Percentiles rank a stretch among this genome's conserved stretches.
phyloP scores from a whole-genome alignment of 768 basidiomycete genomes.

The Amanita rubescens region DNA sequence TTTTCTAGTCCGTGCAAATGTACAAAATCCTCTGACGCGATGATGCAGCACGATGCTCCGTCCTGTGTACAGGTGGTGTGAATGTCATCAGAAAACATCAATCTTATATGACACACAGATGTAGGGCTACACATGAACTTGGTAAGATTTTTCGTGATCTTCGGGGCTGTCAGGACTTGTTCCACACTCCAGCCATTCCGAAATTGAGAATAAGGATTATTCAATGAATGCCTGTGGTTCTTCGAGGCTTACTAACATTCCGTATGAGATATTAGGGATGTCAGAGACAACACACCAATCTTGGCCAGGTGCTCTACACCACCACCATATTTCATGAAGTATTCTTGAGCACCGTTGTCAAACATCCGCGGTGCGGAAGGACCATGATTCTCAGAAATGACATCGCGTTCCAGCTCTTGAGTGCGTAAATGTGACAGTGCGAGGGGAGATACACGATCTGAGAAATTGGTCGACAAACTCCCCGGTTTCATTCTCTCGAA shows the following conservation, averaged over 20 bases:
- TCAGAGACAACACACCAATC: constrained; percentile 46
- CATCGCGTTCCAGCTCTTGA: constrained; percentile 39
- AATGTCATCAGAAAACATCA: background rate
- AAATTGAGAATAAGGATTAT: constrained; percentile 86
- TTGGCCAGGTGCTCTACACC: constrained; percentile 60
- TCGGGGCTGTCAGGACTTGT: constrained; percentile 56
- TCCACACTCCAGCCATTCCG: constrained; percentile 69
- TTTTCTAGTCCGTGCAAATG: constrained; percentile 67
- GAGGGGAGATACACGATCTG: constrained; percentile 45
- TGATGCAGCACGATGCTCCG: constrained; percentile 67
- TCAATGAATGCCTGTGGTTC: constrained; percentile 75
- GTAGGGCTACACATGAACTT: constrained; percentile 88
- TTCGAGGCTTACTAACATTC: constrained; percentile 50
- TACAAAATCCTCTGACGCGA: constrained; percentile 77
- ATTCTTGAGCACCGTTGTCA: constrained; percentile 68
- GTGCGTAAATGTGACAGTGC: constrained; percentile 35
- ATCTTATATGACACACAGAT: constrained; percentile 35
- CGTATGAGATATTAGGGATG: background rate
- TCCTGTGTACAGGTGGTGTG: constrained; percentile 34
- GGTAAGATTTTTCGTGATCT: constrained; percentile 67
- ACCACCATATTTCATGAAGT: constrained; percentile 68
- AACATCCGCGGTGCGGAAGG: constrained; percentile 71
- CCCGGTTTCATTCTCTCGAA: constrained; percentile 83
- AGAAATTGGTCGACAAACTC: constrained; percentile 59
- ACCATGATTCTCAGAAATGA: constrained; percentile 57